Conservation (phyloP, 352 stramenopile species). For the Pythium graminicola region DNA sequence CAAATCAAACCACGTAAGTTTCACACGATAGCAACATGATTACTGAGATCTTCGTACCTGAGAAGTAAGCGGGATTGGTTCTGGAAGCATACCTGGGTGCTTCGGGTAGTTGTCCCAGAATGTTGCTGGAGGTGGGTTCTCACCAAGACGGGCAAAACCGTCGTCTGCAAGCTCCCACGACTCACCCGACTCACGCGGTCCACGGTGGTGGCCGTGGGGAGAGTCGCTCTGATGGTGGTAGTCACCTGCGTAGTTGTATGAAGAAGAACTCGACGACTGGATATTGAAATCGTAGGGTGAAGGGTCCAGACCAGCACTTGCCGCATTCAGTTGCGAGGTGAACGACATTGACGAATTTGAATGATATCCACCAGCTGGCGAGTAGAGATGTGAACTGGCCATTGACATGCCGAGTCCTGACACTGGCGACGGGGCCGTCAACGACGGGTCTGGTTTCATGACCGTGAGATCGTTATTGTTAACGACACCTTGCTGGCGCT, state of each 20-base stretch:
- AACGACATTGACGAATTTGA: slow-evolving; percentile 14
- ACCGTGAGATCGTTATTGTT: slow-evolving; percentile 10
- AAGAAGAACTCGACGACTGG: slow-evolving; percentile 7
- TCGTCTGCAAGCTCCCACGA: slow-evolving; percentile 26
- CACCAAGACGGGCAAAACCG: slow-evolving; percentile 26
- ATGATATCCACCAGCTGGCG: not conserved
- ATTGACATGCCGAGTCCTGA: slow-evolving; percentile 20
- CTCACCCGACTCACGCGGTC: slow-evolving; percentile 23
- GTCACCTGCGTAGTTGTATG: slow-evolving; percentile 12
- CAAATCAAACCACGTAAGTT: not conserved
- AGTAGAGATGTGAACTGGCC: slow-evolving; percentile 23
- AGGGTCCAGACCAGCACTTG: slow-evolving; percentile 6
- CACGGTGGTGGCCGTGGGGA: slow-evolving; percentile 13
- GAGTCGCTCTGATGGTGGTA: slow-evolving; percentile 16
- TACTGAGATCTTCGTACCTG: slow-evolving; percentile 7
- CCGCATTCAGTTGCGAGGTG: slow-evolving; percentile 20
- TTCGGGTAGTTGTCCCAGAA: slow-evolving; percentile 45
- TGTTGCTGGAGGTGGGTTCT: slow-evolving; percentile 34
- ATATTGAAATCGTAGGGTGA: slow-evolving; percentile 25
- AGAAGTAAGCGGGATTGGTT: slow-evolving; percentile 24
- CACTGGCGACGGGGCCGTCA: slow-evolving; percentile 14
- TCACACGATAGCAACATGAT: not conserved
- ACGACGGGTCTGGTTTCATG: slow-evolving; percentile 26
- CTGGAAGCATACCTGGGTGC: slow-evolving; percentile 21
- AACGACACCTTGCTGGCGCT: slow-evolving; percentile 10